phyloP scores from a whole-genome alignment of 179 eudicot species.

The Camellia oleifera region DNA sequence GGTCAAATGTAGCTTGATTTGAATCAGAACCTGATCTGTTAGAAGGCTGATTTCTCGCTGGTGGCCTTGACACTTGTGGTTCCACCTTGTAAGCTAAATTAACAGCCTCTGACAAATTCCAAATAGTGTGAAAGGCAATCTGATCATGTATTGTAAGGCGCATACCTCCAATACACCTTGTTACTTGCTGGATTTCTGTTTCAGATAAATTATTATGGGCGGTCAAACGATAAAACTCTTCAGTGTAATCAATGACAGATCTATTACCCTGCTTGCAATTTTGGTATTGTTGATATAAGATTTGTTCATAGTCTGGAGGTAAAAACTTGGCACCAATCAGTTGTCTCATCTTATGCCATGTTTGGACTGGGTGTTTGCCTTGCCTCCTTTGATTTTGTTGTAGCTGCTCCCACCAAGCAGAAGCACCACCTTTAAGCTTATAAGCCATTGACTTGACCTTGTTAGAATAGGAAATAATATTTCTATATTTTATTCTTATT shows the following conservation, averaged over 20 bases:
- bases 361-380: background rate
- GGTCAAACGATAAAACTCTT: background rate
- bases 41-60: background rate
- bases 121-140: background rate
- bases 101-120: background rate
- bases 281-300: background rate
- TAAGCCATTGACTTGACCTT: background rate
- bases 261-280: background rate
- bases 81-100: background rate
- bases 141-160: background rate
- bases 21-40: background rate
- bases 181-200: background rate
- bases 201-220: background rate
- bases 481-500: no score
- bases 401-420: background rate
- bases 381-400: background rate
- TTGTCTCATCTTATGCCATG: background rate
- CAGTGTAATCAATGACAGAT: background rate
- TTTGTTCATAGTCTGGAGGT: background rate
- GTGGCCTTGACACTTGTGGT: no score
- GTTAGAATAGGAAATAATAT: no score
- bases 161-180: background rate
- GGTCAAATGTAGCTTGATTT: background rate
- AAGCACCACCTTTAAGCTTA: background rate
- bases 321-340: background rate